A percentile compares a stretch with the other conserved stretches of the same genome.
These are phyloP conservation scores for Candida sanyaensis DNA, from an alignment of 1,139 yeast species.

Conservation along the genomic window DNA sequence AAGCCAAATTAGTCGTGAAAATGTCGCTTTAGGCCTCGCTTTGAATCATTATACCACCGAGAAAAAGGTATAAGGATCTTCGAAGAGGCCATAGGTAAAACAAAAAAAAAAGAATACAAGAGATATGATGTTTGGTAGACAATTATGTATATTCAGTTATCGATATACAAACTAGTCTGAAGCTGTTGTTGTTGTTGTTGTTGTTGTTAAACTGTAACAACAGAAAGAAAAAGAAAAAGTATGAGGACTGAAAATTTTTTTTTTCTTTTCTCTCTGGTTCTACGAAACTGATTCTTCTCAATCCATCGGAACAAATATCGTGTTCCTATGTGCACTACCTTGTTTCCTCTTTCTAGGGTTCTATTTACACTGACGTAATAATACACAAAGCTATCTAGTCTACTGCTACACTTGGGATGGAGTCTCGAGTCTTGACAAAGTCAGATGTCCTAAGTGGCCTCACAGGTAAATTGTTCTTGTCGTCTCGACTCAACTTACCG, in stretches of 20 bases:
- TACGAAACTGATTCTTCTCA: too few relatives aligned
- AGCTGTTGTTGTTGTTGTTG: too few relatives aligned
- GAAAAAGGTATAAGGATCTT: constrained; percentile 58
- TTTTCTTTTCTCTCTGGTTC: too few relatives aligned
- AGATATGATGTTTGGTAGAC: too few relatives aligned
- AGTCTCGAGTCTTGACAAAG: constrained; percentile 30
- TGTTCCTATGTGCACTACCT: too few relatives aligned
- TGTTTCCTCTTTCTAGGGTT: too few relatives aligned
- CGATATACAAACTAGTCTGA: background rate
- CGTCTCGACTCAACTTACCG: constrained; percentile 36
- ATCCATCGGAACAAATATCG: too few relatives aligned
- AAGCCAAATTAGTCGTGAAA: constrained; percentile 30
- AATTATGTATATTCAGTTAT: too few relatives aligned
- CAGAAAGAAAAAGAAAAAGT: background rate
- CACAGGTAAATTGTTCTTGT: constrained; percentile 32
- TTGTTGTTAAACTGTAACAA: too few relatives aligned
- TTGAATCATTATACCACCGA: constrained; percentile 64
- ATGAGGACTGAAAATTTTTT: too few relatives aligned
- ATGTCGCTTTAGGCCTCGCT: constrained; percentile 60
- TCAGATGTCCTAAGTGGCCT: constrained; percentile 50
- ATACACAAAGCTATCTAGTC: constrained; percentile 20
- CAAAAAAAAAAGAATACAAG: too few relatives aligned
- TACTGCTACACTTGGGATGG: constrained; percentile 27
- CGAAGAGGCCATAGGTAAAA: constrained; percentile 55
- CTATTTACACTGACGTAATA: constrained; percentile 8